Percentiles rank a stretch among this genome's conserved stretches.
Evolutionary conservation across 75 land plant species (phyloP).

Genomic region (Pseudotsuga menziesii): DNA sequence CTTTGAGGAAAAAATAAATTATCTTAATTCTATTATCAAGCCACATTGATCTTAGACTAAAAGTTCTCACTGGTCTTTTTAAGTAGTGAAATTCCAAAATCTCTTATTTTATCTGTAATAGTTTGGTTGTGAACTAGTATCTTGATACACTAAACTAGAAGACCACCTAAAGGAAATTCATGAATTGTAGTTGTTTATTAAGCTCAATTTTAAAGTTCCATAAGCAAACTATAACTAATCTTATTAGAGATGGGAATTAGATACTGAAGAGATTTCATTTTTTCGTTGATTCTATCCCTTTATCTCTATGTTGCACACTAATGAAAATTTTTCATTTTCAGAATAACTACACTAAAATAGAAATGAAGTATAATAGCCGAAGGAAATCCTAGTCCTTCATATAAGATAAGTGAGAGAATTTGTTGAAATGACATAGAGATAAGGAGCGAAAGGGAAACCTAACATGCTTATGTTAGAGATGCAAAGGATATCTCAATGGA

Average conservation of each 20-base stretch:
- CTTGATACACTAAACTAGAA: too few species aligned
- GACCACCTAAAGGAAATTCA: neutral
- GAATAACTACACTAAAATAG: neutral
- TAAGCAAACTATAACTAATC: conserved; percentile 8
- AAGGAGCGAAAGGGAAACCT: conserved; percentile 1
- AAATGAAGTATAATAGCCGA: neutral
- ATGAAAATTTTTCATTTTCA: neutral
- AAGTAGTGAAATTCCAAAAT: too few species aligned
- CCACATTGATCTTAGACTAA: too few species aligned
- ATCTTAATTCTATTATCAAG: neutral
- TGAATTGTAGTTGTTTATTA: neutral
- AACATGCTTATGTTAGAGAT: neutral
- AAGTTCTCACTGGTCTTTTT: too few species aligned
- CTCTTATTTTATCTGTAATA: too few species aligned
- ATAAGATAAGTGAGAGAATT: neutral
- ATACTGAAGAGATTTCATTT: conserved; percentile 56
- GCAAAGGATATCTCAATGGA: too few species aligned
- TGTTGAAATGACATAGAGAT: neutral
- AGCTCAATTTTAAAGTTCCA: neutral
- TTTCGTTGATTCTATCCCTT: conserved; percentile 54
- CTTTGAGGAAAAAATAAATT: neutral
- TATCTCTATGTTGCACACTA: conserved; percentile 26
- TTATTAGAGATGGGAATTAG: conserved; percentile 63
- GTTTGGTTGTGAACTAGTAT: too few species aligned
- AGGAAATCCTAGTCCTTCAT: neutral